Base-by-base conservation (phyloP, 2,329 filamentous ascomycete species). In the Aurifilum marmelostoma region DNA sequence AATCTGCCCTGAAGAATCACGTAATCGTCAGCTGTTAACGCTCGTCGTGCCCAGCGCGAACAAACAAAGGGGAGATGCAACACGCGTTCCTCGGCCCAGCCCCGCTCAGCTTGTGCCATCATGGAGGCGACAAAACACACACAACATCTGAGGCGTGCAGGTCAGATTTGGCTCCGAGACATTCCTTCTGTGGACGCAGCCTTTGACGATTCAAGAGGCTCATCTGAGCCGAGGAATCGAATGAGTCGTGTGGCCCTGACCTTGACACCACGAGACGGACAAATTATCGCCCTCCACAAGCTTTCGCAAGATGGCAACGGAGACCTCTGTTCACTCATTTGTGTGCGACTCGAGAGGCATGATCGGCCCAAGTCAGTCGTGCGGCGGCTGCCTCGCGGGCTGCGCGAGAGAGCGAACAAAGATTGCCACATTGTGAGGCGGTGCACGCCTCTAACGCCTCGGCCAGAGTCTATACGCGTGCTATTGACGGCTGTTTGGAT, bases 1-100 rank as follows among this genome's bases (percentile, higher is more conserved):
- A 73, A 76, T 47, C 76, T 87, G 56, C 73, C 73, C 14, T 77
- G 70, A 71, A 39, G 29, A 52, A 29, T 2, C 16, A 14, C 6
- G 3, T 18, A 7, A 37, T 27, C n/a, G 52, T 65, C 16, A 59
- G 52, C 63, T 12, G 34, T n/a, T 21, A 24, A 58, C 37, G 59
- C 37, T 62, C 59, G 59, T 62, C 59, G 37, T 62, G n/a, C 37
- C 43, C 21, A 39, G 34, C 16, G 58, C 32, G 34, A 37, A 43
- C 14, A 62, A 29, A 27, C 32, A 41, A 34, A 18, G 8, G 12
- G 16, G 14, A 18, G 32, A 18, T 29, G 8, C 27, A 54, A 24
- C 50, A 27, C 52, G 52, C 24, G 27, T 27, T 29, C 6, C 24
- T 56, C 24, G 52, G 24, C 18, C 16, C 52, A 56, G 6, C 27